phyloP scores from a whole-genome alignment of 345 rosid genomes.

The Ricinus communis region DNA sequence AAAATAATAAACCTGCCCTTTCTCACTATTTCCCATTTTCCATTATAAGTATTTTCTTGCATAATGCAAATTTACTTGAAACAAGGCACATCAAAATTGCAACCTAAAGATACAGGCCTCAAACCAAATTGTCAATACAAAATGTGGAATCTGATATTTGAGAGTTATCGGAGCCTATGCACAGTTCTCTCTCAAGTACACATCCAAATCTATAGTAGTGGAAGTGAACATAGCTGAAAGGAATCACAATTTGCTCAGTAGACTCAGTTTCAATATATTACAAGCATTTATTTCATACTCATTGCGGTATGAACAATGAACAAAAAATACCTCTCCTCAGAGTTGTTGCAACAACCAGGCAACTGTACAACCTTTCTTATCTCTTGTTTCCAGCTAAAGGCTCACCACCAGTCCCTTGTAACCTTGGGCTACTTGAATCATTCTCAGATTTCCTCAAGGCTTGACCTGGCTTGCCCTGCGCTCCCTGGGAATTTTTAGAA shows the following conservation, averaged over 20 bases:
- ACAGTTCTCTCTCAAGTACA: conserved; percentile 2
- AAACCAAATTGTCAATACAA: background rate
- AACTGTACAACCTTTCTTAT: background rate
- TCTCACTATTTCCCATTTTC: background rate
- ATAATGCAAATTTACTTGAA: background rate
- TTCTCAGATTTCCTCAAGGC: conserved; percentile 43
- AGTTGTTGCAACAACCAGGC: background rate
- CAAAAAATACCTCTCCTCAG: background rate
- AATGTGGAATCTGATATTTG: background rate
- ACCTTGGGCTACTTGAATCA: conserved; percentile 39
- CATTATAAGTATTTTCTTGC: background rate
- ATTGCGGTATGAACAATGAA: background rate
- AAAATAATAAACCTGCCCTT: background rate
- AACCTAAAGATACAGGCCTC: background rate
- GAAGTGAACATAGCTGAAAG: background rate
- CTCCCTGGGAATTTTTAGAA: conserved; percentile 47
- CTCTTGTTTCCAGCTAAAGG: conserved; percentile 29
- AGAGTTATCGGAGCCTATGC: background rate
- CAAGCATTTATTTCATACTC: conserved; percentile 1
- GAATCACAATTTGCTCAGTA: background rate
- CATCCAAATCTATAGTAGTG: background rate
- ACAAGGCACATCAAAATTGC: background rate
- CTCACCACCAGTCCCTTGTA: conserved; percentile 30
- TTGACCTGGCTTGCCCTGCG: conserved; percentile 45
- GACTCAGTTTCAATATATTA: background rate